These are phyloP conservation scores for Dryas drummondii DNA, from an alignment of 306 rosid species.

Conservation along the genomic window DNA sequence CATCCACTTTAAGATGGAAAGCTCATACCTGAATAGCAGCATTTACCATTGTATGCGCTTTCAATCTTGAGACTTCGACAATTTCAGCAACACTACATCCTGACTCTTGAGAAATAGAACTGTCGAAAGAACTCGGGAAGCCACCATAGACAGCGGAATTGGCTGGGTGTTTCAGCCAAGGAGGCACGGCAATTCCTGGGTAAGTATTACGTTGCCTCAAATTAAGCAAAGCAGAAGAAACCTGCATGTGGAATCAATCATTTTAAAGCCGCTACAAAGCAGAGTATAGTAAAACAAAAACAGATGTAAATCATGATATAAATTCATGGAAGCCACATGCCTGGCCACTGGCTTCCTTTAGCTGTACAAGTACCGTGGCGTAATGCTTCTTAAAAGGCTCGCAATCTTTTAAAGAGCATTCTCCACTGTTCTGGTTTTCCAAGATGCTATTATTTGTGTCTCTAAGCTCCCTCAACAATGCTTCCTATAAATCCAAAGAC, in stretches of 20 bases:
- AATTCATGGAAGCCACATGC: slow-evolving; percentile 90
- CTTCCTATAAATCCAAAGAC: slow-evolving; percentile 46
- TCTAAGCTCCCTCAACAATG: slow-evolving; percentile 58
- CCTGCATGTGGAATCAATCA: slow-evolving; percentile 52
- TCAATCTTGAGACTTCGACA: slow-evolving; percentile 61
- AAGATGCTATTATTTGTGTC: slow-evolving; percentile 47
- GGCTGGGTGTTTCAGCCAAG: slow-evolving; percentile 51
- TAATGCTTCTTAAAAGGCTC: slow-evolving; percentile 72
- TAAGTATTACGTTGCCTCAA: slow-evolving; percentile 77
- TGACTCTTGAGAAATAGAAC: slow-evolving; percentile 47
- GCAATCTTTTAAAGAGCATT: slow-evolving; percentile 50
- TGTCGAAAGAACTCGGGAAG: slow-evolving; percentile 47
- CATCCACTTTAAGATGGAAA: background rate
- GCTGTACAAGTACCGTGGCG: slow-evolving; percentile 91
- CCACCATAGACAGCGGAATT: slow-evolving; percentile 40
- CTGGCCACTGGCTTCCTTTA: slow-evolving; percentile 96
- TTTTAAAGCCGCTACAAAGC: slow-evolving; percentile 25
- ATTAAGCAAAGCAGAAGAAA: slow-evolving; percentile 61
- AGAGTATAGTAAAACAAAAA: slow-evolving; percentile 15
- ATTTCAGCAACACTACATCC: slow-evolving; percentile 62
- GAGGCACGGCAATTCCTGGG: slow-evolving; percentile 46
- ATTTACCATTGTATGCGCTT: slow-evolving; percentile 72
- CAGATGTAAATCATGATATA: slow-evolving; percentile 19
- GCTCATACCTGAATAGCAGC: slow-evolving; percentile 79
- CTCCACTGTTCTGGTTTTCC: slow-evolving; percentile 61